Conservation (phyloP, 441 rosid genomes). For the Adansonia gregorii region DNA sequence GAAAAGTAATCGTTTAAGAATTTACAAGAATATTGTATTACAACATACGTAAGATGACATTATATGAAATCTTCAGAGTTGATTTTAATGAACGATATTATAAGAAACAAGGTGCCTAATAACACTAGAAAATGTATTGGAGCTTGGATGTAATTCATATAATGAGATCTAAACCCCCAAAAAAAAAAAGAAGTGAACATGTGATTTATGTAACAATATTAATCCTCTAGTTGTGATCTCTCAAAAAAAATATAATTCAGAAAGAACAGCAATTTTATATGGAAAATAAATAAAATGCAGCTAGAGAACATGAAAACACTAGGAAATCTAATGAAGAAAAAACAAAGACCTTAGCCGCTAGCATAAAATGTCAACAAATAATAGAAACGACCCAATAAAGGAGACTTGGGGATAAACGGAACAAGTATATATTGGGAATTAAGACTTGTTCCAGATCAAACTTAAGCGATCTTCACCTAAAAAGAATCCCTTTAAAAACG, state of each 20-base stretch:
- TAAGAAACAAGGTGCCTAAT: not conserved
- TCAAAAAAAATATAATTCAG: not conserved
- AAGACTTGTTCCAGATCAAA: conserved; percentile 12
- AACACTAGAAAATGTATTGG: not conserved
- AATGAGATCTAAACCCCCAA: conserved; percentile 18
- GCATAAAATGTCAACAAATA: conserved; percentile 1
- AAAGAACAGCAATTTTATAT: not conserved
- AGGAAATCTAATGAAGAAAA: not conserved
- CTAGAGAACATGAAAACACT: not conserved
- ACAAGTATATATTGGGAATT: not conserved
- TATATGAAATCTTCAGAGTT: not conserved
- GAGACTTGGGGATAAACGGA: not conserved
- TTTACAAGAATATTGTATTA: not conserved
- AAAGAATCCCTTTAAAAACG: conserved; percentile 5
- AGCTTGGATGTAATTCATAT: not conserved
- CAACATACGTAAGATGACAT: conserved; percentile 4
- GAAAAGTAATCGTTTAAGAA: conserved; percentile 32
- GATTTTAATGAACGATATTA: not conserved
- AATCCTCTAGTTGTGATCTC: not conserved
- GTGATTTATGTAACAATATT: not conserved
- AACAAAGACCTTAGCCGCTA: not conserved
- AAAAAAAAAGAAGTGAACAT: not conserved
- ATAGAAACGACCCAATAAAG: not conserved
- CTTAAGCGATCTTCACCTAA: conserved; percentile 17
- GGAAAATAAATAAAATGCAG: not conserved